Evolutionary conservation across 768 basidiomycete species (phyloP).

Genomic region (Lactarius quietus): DNA sequence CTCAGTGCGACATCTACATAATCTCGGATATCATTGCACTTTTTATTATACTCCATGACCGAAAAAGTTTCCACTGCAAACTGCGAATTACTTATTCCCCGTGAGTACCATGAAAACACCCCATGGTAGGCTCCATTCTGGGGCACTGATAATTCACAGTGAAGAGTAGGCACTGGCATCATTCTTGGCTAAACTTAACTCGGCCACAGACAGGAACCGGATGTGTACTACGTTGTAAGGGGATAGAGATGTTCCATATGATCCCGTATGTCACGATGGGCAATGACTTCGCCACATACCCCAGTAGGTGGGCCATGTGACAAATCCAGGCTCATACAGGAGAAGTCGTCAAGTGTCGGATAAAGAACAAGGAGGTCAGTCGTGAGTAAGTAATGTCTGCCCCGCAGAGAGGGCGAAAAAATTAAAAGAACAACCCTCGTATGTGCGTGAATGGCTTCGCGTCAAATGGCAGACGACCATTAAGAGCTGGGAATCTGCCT

Average conservation of each 20-base stretch:
- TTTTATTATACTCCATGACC: slow-evolving; percentile 7
- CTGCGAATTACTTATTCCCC: slow-evolving; percentile 8
- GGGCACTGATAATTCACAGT: slow-evolving; percentile 13
- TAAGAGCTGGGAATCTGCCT: slow-evolving; percentile 18
- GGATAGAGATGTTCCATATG: background rate
- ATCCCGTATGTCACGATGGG: background rate
- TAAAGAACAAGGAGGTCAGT: background rate
- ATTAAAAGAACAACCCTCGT: background rate
- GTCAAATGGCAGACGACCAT: slow-evolving; percentile 1
- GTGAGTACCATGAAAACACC: background rate
- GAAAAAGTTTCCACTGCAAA: slow-evolving; percentile 7
- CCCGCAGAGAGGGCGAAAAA: background rate
- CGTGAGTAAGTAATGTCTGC: background rate
- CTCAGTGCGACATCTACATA: slow-evolving; percentile 10
- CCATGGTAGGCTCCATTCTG: slow-evolving; percentile 14
- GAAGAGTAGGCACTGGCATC: slow-evolving; percentile 1
- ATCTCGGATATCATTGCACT: slow-evolving; percentile 9
- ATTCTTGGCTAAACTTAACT: slow-evolving; percentile 12
- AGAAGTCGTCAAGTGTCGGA: background rate
- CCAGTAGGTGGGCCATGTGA: background rate
- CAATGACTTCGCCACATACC: background rate
- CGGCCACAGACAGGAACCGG: slow-evolving; percentile 19
- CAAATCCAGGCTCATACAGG: background rate
- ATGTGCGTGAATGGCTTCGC: slow-evolving; percentile 1
- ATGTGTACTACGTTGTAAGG: background rate